phyloP scores from a whole-genome alignment of 495 filamentous ascomycete species.

The Neurospora tetrasperma region DNA sequence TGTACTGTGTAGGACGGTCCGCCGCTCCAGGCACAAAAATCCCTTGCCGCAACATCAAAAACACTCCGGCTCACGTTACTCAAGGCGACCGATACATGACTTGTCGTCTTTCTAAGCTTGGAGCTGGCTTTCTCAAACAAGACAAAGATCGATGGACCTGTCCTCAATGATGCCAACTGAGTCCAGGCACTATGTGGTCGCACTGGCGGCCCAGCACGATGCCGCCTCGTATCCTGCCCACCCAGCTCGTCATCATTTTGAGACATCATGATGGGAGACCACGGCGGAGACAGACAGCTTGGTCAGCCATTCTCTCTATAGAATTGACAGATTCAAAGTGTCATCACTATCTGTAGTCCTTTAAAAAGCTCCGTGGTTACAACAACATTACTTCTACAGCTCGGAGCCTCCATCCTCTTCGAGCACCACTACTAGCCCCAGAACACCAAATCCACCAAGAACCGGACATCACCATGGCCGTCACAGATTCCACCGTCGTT shows the following conservation, averaged over 20 bases:
- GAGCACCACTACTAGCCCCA: neutral
- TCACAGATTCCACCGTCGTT: conserved; percentile 7
- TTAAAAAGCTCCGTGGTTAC: neutral
- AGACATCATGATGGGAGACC: neutral
- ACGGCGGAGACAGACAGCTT: neutral
- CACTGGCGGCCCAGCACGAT: neutral
- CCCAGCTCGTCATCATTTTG: neutral
- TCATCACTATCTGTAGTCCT: neutral
- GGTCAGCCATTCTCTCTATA: neutral
- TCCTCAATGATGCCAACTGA: neutral
- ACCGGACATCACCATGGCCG: neutral
- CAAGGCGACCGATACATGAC: neutral
- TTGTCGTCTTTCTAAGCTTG: neutral
- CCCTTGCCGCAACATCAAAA: neutral
- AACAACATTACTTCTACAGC: neutral
- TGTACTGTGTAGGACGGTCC: neutral
- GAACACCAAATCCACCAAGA: neutral
- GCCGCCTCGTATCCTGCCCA: neutral
- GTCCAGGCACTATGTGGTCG: neutral
- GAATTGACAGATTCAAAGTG: neutral
- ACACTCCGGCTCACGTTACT: neutral
- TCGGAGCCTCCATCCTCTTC: neutral
- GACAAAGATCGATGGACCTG: neutral
- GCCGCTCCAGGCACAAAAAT: neutral
- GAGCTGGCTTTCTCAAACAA: neutral